These are phyloP conservation scores for Pleurotus sapidus DNA, from an alignment of 768 basidiomycete genomes.

Conservation along the genomic window DNA sequence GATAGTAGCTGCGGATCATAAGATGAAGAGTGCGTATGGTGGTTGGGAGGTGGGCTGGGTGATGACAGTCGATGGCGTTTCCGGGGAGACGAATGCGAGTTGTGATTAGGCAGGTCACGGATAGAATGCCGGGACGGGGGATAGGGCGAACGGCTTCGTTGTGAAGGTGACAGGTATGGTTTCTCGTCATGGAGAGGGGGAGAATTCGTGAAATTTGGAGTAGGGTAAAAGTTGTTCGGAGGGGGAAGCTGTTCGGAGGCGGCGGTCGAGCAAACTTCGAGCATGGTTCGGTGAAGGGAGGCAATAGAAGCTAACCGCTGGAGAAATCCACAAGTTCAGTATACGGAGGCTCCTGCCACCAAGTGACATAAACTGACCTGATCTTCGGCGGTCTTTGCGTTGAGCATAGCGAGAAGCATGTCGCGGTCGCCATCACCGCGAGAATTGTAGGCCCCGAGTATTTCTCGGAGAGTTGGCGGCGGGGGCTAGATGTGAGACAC, in stretches of 20 bases:
- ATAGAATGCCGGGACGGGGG: conserved; percentile 24
- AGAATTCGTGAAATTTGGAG: conserved; percentile 32
- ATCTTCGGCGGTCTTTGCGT: conserved; percentile 91
- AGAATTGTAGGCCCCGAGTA: conserved; percentile 78
- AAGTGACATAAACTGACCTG: conserved; percentile 52
- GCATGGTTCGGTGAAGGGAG: conserved; percentile 65
- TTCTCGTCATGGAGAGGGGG: conserved; percentile 31
- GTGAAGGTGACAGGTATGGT: conserved; percentile 30
- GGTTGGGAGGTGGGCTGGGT: conserved; percentile 39
- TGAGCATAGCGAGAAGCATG: conserved; percentile 86
- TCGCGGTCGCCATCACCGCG: conserved; percentile 93
- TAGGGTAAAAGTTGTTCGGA: conserved; percentile 34
- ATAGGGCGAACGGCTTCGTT: conserved; percentile 39
- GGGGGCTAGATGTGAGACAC: conserved; percentile 46
- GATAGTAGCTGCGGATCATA: conserved; percentile 26
- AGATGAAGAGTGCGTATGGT: conserved; percentile 28
- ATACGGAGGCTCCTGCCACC: not conserved
- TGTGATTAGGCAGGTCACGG: conserved; percentile 30
- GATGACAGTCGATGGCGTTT: conserved; percentile 65
- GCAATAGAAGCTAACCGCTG: conserved; percentile 73
- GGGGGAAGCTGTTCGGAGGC: conserved; percentile 17
- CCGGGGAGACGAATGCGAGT: conserved; percentile 35
- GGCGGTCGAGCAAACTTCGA: conserved; percentile 53
- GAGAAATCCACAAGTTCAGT: conserved; percentile 9
- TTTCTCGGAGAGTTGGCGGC: conserved; percentile 81